phyloP scores from a whole-genome alignment of 2,329 filamentous ascomycete species.

The Xylogone sp. region DNA sequence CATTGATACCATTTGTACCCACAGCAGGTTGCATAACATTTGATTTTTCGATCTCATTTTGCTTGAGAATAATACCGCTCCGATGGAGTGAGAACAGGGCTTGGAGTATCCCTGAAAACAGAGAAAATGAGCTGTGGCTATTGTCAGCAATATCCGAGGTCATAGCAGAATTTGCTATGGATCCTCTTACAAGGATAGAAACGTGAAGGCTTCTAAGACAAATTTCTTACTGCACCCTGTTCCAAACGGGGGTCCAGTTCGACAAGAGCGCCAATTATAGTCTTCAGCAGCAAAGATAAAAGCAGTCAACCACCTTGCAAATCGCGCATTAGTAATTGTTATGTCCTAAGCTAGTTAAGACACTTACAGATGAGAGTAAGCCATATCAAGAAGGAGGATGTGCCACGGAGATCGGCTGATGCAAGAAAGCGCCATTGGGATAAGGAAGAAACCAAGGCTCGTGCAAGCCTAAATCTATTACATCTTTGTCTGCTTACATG shows the following conservation, averaged over 20 bases:
- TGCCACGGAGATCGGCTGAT: neutral
- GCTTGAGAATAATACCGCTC: too few species aligned
- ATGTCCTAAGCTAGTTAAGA: neutral
- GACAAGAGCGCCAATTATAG: neutral
- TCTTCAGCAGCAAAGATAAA: neutral
- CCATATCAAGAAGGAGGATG: neutral
- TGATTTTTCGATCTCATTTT: too few species aligned
- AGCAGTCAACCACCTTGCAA: neutral
- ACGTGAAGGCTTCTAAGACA: neutral
- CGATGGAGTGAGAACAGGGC: too few species aligned
- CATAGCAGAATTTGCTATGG: neutral
- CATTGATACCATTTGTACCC: too few species aligned
- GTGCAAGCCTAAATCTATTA: neutral
- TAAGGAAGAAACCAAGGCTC: neutral
- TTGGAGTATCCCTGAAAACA: neutral
- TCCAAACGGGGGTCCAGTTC: neutral
- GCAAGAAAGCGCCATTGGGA: neutral
- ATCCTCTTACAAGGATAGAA: neutral
- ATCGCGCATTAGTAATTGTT: neutral
- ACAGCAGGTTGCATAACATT: too few species aligned
- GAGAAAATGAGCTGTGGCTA: neutral
- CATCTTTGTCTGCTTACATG: neutral
- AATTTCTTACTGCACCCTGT: neutral
- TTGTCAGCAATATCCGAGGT: neutral
- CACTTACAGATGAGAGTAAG: neutral